Conservation (phyloP, 345 rosid species). For the Syzygium oleosum region DNA sequence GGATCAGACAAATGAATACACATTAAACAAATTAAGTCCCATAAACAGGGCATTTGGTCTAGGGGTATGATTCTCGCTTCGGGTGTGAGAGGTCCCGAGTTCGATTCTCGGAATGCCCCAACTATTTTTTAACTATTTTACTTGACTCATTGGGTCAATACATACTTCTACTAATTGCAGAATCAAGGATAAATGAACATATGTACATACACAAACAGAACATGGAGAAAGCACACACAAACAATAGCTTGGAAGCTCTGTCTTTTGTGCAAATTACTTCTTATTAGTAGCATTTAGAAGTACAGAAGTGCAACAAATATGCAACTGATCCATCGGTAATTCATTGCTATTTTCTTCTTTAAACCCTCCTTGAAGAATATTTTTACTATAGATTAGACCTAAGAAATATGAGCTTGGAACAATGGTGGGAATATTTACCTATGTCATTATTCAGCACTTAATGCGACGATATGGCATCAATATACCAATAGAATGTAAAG, state of each 20-base stretch:
- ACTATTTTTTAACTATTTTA: background rate
- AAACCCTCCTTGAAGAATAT: background rate
- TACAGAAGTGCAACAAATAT: background rate
- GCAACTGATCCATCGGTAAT: background rate
- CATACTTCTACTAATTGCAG: background rate
- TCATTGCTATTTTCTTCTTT: background rate
- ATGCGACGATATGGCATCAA: background rate
- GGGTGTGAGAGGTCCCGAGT: slow-evolving; percentile 94
- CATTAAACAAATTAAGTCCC: background rate
- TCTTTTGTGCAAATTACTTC: background rate
- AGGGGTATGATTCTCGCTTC: slow-evolving; percentile 90
- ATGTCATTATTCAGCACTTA: background rate
- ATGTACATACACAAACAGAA: background rate
- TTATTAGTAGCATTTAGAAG: background rate
- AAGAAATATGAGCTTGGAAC: background rate
- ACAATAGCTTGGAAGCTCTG: background rate
- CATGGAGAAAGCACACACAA: background rate
- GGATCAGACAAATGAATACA: background rate
- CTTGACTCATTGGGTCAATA: background rate
- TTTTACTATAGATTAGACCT: background rate
- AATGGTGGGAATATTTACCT: background rate
- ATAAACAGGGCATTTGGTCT: slow-evolving; percentile 55
- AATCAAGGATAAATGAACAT: background rate
- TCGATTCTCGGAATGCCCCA: slow-evolving; percentile 75
- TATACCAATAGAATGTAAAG: background rate